A percentile compares a stretch with the other conserved stretches of the same genome.
Evolutionary conservation across 2,329 filamentous ascomycete species (phyloP).

Genomic region (Colletotrichum sp.): DNA sequence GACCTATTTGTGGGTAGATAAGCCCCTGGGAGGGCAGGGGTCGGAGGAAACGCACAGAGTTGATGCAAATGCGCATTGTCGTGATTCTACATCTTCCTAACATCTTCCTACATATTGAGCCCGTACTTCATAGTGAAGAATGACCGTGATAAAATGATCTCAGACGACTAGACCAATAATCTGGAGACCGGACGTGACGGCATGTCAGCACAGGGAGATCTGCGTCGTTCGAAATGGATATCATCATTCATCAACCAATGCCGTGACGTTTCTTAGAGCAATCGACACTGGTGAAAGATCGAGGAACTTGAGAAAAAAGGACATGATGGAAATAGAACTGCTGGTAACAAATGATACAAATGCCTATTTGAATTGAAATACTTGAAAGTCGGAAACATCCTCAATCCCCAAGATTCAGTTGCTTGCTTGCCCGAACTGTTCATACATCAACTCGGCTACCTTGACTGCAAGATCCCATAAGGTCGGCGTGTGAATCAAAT

Average conservation of each 20-base stretch:
- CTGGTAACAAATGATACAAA: background rate
- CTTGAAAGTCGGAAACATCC: background rate
- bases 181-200: no score
- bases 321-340: fast-evolving
- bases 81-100: background rate
- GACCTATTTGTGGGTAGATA: background rate
- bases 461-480: background rate
- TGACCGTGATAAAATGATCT: background rate
- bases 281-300: background rate
- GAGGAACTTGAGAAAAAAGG: background rate
- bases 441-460: background rate
- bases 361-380: background rate
- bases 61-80: background rate
- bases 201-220: background rate
- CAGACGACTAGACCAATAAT: background rate
- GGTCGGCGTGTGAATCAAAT: background rate
- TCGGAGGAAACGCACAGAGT: background rate
- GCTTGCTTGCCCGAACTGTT: background rate
- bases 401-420: background rate
- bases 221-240: background rate
- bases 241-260: background rate
- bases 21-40: background rate
- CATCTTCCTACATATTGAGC: background rate
- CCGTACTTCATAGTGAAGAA: fast-evolving
- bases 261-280: background rate